Base-by-base conservation (phyloP, 1,284 basidiomycete genomes). In the Sporisorium graminicola region DNA sequence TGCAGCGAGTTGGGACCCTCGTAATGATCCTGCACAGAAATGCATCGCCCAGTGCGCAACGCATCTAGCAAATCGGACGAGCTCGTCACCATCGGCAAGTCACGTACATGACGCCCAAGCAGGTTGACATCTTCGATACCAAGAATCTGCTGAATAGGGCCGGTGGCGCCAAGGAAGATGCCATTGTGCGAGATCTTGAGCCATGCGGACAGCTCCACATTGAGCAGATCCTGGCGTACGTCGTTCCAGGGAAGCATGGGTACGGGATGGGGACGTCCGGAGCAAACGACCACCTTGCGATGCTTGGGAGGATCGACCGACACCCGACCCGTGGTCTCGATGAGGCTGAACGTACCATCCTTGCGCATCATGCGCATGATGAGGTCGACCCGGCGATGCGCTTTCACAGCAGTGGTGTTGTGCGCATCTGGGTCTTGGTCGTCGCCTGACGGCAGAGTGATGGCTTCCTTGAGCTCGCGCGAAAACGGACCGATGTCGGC, bases 401-500 rank as follows among this genome's bases (percentile, higher is more conserved):
- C 65, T 37, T 73, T 77, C 57, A 68, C 65, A 3, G 65, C 65
- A 3, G 66, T 66, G 9, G 65, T 18, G 43, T 64, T 72, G 20
- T 76, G 58, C 6, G 56, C 44, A 26, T 61, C 65, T 0, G 58
- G 57, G 12, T 55, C 65, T 16, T 68, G 58, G 12, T 55, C 73
- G 7, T 67, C 67, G 26, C 29, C 62, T 16, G 57, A 58, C 16
- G 65, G 69, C 29, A 69, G 14, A 2, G 65, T 69, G 59, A 72
- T 73, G 31, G 74, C 70, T 35, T 97, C 95, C 86, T 98, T 98
- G 74, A 98, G 89, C 87, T 96, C 94, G 49, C 95, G 90, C 89
- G 93, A 92, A 72, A 97, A 90, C 0, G 94, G 94, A 1, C 96
- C 92, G 47, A 94, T 89, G 85, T 98, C 95, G 56, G 92, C 92